Percentiles rank a stretch among this genome's conserved stretches.
Evolutionary conservation across 2,329 filamentous ascomycete species (phyloP).

Genomic region (Pseudogymnoascus sp.): DNA sequence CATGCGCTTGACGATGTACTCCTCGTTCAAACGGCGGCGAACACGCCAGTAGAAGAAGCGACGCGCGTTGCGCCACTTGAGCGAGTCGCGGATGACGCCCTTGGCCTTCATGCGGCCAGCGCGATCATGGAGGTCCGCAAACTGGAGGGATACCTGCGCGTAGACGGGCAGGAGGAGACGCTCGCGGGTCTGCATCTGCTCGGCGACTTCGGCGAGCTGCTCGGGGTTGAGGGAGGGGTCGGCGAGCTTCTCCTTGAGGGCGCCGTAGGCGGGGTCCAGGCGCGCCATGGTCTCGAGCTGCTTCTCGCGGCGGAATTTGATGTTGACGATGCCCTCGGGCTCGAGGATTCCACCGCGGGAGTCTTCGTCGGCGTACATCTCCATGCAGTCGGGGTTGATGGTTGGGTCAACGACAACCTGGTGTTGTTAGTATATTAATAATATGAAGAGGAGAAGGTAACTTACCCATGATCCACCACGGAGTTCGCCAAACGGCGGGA

Average conservation of each 20-base stretch:
- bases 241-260: slow-evolving; percentile 70
- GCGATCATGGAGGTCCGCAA: slow-evolving; percentile 93
- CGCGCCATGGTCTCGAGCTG: slow-evolving; percentile 97
- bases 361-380: slow-evolving; percentile 98
- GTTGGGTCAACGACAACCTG: slow-evolving; percentile 93
- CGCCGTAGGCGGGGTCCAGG: slow-evolving; percentile 73
- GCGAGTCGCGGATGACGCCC: slow-evolving; percentile 74
- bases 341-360: slow-evolving; percentile 94
- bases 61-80: slow-evolving; percentile 81
- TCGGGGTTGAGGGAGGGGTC: slow-evolving; percentile 60
- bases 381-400: slow-evolving; percentile 94
- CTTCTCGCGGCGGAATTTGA: slow-evolving; percentile 97
- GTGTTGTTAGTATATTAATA: slow-evolving; percentile 26
- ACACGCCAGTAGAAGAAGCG: slow-evolving; percentile 99
- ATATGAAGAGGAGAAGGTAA: slow-evolving; percentile 16
- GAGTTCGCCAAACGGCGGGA: slow-evolving; percentile 90
- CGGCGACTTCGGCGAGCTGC: slow-evolving; percentile 69
- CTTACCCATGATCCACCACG: slow-evolving; percentile 92
- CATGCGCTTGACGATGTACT: slow-evolving; percentile 93
- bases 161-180: slow-evolving; percentile 87
- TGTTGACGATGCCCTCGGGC: slow-evolving; percentile 94
- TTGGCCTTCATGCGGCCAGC: slow-evolving; percentile 98
- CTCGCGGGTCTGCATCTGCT: slow-evolving; percentile 77
- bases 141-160: slow-evolving; percentile 89
- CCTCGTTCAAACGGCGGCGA: slow-evolving; percentile 91